phyloP scores from a whole-genome alignment of 495 filamentous ascomycete species.

The Staphylotrichum tortipilum region DNA sequence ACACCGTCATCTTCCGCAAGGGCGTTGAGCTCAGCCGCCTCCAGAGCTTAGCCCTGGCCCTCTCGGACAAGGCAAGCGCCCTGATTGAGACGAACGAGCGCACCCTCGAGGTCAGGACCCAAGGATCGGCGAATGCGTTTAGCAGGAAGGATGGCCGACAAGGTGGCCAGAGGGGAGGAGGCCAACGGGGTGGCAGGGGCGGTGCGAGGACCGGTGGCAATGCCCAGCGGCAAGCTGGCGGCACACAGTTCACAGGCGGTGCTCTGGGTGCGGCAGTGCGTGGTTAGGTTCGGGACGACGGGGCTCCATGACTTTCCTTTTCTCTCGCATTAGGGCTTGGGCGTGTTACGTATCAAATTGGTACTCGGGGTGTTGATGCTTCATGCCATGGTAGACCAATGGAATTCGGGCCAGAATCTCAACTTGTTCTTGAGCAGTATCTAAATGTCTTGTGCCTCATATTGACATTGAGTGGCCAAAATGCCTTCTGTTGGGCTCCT shows the following conservation, averaged over 20 bases:
- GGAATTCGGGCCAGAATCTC: slow-evolving; percentile 18
- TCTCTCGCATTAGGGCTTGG: slow-evolving; percentile 27
- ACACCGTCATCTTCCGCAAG: slow-evolving; percentile 97
- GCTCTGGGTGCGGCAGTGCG: slow-evolving; percentile 48
- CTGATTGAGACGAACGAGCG: slow-evolving; percentile 97
- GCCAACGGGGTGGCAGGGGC: slow-evolving; percentile 58
- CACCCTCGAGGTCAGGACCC: slow-evolving; percentile 90
- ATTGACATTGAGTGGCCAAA: no score
- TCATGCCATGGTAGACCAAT: slow-evolving; percentile 17
- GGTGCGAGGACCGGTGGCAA: slow-evolving; percentile 48
- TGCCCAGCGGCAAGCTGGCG: slow-evolving; percentile 47
- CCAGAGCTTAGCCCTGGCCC: slow-evolving; percentile 85
- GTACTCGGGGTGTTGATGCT: slow-evolving; percentile 16
- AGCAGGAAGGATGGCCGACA: slow-evolving; percentile 73
- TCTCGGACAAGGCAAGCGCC: slow-evolving; percentile 90
- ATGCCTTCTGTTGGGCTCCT: no score
- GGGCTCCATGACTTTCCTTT: slow-evolving; percentile 20
- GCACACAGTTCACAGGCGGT: slow-evolving; percentile 51
- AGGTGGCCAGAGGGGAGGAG: slow-evolving; percentile 63
- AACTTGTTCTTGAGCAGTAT: slow-evolving; percentile 1
- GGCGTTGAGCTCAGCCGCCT: slow-evolving; percentile 94
- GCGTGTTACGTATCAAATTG: slow-evolving; percentile 24
- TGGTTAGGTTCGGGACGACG: slow-evolving; percentile 28
- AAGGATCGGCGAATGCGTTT: slow-evolving; percentile 90
- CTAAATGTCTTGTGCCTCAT: no score